Conservation (phyloP, 202 grass and related monocot genomes). For the Bolboschoenoplectus hybrid region DNA sequence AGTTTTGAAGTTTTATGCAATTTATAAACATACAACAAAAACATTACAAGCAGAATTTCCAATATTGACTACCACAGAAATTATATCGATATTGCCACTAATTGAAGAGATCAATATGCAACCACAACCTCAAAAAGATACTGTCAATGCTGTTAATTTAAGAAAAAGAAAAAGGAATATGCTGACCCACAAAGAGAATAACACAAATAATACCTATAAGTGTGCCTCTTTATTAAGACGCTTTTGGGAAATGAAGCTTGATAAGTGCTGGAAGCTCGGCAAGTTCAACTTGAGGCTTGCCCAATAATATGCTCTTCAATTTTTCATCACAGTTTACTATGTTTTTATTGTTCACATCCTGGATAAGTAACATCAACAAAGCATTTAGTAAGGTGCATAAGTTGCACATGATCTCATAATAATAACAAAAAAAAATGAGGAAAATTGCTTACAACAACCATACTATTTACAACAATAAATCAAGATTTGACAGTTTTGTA, state of each 20-base stretch:
- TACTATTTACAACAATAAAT: not conserved
- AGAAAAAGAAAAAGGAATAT: too few relatives aligned
- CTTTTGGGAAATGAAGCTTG: constrained; percentile 79
- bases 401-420: constrained; percentile 21
- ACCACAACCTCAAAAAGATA: not conserved
- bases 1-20: not conserved
- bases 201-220: not conserved
- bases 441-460: not conserved
- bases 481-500: not conserved
- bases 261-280: constrained; percentile 72
- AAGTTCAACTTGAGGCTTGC: constrained; percentile 69
- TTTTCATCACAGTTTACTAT: constrained; percentile 85
- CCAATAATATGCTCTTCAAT: constrained; percentile 76
- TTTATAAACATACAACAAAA: not conserved
- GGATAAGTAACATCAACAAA: constrained; percentile 29
- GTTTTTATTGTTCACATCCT: constrained; percentile 75
- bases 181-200: not conserved
- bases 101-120: too few relatives aligned
- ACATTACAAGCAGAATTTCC: not conserved
- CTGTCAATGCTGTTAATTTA: not conserved
- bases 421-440: not conserved
- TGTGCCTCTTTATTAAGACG: constrained; percentile 33
- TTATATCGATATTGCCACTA: too few relatives aligned
- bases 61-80: not conserved
- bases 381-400: constrained; percentile 20